These are phyloP conservation scores for Pestalotiopsis sp. DNA, from an alignment of 2,329 filamentous ascomycete species.

Conservation along the genomic window DNA sequence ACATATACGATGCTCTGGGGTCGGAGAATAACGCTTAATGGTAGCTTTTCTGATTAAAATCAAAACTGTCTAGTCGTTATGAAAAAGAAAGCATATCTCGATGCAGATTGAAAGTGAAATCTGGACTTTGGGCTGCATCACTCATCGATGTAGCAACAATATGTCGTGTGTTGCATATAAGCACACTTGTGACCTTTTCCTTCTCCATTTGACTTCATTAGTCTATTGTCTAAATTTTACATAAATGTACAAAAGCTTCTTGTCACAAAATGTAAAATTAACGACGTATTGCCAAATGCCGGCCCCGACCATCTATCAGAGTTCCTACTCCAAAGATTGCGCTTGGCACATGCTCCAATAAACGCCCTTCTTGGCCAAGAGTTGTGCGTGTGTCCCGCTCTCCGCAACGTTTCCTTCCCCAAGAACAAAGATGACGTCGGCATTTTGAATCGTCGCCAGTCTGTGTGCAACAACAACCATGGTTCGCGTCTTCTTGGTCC, in stretches of 20 bases:
- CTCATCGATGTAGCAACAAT: too few species aligned
- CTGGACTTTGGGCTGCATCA: too few species aligned
- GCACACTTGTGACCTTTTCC: background rate
- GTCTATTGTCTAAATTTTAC: background rate
- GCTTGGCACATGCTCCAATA: constrained; percentile 56
- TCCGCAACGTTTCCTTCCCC: constrained; percentile 64
- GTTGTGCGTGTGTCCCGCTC: constrained; percentile 51
- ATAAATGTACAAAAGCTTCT: background rate
- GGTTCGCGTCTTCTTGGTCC: constrained; percentile 60
- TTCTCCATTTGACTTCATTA: background rate
- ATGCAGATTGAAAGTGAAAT: too few species aligned
- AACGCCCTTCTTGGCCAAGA: constrained; percentile 53
- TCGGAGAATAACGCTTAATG: background rate
- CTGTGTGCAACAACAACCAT: constrained; percentile 79
- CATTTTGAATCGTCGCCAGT: constrained; percentile 75
- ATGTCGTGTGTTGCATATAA: too few species aligned
- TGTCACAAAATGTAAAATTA: background rate
- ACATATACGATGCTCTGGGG: constrained; percentile 24
- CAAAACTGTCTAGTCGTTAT: too few species aligned
- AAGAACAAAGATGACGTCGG: constrained; percentile 77
- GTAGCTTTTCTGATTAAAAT: background rate
- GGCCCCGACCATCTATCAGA: background rate
- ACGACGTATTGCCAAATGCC: background rate
- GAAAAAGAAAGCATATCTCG: too few species aligned
- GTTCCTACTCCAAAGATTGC: constrained; percentile 29